Percentiles rank a stretch among this genome's conserved stretches.
Evolutionary conservation across 2,329 filamentous ascomycete genomes (phyloP).

Genomic region (Apiospora arundinis): DNA sequence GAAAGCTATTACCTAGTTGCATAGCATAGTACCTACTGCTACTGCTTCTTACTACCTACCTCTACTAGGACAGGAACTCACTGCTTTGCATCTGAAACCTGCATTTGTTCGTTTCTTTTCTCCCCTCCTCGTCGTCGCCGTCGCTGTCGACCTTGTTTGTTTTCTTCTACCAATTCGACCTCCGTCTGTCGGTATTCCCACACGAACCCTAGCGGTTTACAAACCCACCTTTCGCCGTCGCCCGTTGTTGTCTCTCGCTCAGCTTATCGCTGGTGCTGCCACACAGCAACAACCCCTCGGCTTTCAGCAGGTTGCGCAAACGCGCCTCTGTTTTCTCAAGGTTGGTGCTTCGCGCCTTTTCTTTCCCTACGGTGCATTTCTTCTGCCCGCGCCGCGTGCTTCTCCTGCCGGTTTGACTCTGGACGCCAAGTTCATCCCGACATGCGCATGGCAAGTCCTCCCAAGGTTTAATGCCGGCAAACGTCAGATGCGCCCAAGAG

Average conservation of each 20-base stretch:
- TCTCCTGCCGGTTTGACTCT: conserved; percentile 3
- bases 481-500: conserved; percentile 4
- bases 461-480: background rate
- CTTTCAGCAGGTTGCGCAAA: conserved; percentile 14
- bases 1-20: conserved; percentile 15
- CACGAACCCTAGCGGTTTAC: conserved; percentile 13
- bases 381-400: background rate
- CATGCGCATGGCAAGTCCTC: conserved; percentile 3
- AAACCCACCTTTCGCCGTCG: background rate
- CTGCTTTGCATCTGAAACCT: conserved; percentile 11
- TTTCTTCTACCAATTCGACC: background rate
- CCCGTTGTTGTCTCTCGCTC: background rate
- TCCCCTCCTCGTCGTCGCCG: conserved; percentile 13
- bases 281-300: background rate
- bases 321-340: conserved; percentile 1
- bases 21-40: background rate
- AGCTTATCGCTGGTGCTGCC: background rate
- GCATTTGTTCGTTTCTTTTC: conserved; percentile 6
- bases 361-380: background rate
- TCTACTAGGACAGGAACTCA: background rate
- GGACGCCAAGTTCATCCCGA: background rate
- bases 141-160: conserved; percentile 9
- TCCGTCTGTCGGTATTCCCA: background rate
- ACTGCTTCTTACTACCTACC: no score
- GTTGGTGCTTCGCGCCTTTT: conserved; percentile 11